phyloP scores from a whole-genome alignment of 2,329 filamentous ascomycete species.

The Orbilia quercus region DNA sequence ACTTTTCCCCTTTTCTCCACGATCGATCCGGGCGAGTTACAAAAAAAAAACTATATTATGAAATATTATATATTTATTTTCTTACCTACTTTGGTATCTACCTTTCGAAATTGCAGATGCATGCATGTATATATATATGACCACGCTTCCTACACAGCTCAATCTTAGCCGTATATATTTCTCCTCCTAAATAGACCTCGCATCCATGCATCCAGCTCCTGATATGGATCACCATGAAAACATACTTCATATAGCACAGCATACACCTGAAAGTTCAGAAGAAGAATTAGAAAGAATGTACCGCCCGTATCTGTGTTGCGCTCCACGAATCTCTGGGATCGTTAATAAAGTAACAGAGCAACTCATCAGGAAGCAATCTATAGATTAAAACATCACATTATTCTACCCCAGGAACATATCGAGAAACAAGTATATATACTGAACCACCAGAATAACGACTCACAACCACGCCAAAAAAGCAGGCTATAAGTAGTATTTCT shows the following conservation, averaged over 20 bases:
- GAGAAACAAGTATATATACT: not conserved
- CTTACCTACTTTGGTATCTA: no score
- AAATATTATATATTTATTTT: no score
- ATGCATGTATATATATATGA: not conserved
- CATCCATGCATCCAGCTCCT: no score
- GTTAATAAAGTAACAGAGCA: slow-evolving; percentile 39
- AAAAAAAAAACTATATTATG: not conserved
- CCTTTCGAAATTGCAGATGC: not conserved
- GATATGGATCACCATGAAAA: no score
- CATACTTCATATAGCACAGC: no score
- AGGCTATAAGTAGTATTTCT: not conserved
- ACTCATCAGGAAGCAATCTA: slow-evolving; percentile 56
- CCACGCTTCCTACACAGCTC: not conserved
- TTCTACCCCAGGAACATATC: slow-evolving; percentile 16
- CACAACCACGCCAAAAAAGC: not conserved
- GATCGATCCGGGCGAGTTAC: not conserved
- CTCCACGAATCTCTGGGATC: slow-evolving; percentile 54
- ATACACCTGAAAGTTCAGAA: no score
- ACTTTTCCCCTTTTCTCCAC: not conserved
- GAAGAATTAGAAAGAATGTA: slow-evolving; percentile 27
- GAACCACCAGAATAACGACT: not conserved
- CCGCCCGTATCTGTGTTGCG: slow-evolving; percentile 57
- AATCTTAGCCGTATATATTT: slow-evolving; percentile 6
- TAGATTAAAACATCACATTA: slow-evolving; percentile 13
- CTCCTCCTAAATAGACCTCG: no score